Conservation (phyloP, 352 stramenopile species). For the Phytophthora macrochlamydospora region DNA sequence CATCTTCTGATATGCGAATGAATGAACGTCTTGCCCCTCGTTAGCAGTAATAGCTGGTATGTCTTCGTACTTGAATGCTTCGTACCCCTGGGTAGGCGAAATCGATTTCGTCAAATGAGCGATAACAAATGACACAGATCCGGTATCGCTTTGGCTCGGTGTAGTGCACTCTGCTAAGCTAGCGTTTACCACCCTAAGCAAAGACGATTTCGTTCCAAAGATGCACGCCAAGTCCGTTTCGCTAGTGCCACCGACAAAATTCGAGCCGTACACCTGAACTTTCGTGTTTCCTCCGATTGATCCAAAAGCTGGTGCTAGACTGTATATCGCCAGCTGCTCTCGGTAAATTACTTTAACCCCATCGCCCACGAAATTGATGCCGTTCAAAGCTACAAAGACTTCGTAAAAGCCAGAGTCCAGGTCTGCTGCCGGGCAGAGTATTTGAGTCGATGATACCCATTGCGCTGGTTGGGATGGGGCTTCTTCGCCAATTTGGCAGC, state of each 20-base stretch:
- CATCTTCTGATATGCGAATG: conserved; percentile 26
- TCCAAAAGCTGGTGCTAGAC: conserved; percentile 47
- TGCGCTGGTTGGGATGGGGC: conserved; percentile 3
- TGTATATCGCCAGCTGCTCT: conserved; percentile 40
- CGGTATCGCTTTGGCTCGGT: conserved; percentile 14
- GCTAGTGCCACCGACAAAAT: conserved; percentile 22
- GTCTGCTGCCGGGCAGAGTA: conserved; percentile 34
- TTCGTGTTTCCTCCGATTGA: conserved; percentile 46
- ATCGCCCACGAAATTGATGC: conserved; percentile 48
- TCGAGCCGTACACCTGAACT: conserved; percentile 35
- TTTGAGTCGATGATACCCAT: conserved; percentile 38
- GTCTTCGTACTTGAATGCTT: neutral
- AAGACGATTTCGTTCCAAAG: conserved; percentile 29
- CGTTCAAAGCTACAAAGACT: conserved; percentile 56
- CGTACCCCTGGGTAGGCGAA: neutral
- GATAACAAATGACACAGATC: conserved; percentile 25
- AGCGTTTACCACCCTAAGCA: conserved; percentile 24
- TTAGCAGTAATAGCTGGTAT: too few relatives aligned
- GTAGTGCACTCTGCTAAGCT: conserved; percentile 30
- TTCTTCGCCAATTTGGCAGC: conserved; percentile 38
- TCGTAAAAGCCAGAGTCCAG: conserved; percentile 45
- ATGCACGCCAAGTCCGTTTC: conserved; percentile 34
- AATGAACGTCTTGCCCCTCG: too few relatives aligned
- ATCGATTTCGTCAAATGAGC: conserved; percentile 12
- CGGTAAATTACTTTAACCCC: conserved; percentile 43